A percentile compares a stretch with the other conserved stretches of the same genome.
These are phyloP conservation scores for Elymus sibiricus DNA, from an alignment of 176 grass and related monocot genomes.

Conservation along the genomic window DNA sequence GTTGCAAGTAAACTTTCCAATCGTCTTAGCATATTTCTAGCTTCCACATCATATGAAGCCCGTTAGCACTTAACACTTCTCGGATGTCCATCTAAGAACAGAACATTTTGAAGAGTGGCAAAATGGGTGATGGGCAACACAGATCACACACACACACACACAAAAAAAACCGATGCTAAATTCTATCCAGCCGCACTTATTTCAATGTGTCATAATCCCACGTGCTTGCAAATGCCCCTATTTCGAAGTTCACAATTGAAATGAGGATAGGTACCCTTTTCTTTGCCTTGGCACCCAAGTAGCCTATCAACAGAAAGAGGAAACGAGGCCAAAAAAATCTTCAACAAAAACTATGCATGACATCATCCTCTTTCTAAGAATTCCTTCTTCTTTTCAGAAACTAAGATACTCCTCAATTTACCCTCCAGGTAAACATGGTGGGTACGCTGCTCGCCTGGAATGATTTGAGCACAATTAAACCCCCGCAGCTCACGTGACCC, in stretches of 20 bases:
- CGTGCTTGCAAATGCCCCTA: background rate
- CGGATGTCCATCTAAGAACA: background rate
- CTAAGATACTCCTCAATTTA: background rate
- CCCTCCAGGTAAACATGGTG: background rate
- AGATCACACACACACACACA: background rate
- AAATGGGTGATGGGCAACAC: background rate
- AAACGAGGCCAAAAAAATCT: background rate
- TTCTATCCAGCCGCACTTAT: background rate
- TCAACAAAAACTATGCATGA: background rate
- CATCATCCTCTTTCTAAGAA: background rate
- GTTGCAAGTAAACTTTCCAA: too few relatives aligned
- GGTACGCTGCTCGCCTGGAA: background rate
- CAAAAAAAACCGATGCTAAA: background rate
- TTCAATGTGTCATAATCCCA: background rate
- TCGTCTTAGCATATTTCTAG: too few relatives aligned
- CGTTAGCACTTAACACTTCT: too few relatives aligned
- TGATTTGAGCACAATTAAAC: slow-evolving; percentile 10
- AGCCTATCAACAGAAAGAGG: too few relatives aligned
- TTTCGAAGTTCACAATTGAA: background rate
- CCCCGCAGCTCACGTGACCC: slow-evolving; percentile 5
- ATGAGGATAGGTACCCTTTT: background rate
- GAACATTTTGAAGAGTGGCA: background rate
- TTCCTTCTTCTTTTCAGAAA: too few relatives aligned
- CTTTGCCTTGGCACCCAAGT: slow-evolving; percentile 17
- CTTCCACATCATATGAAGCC: too few relatives aligned